Conservation (phyloP, 495 filamentous ascomycete species). For the Neurospora terricola region DNA sequence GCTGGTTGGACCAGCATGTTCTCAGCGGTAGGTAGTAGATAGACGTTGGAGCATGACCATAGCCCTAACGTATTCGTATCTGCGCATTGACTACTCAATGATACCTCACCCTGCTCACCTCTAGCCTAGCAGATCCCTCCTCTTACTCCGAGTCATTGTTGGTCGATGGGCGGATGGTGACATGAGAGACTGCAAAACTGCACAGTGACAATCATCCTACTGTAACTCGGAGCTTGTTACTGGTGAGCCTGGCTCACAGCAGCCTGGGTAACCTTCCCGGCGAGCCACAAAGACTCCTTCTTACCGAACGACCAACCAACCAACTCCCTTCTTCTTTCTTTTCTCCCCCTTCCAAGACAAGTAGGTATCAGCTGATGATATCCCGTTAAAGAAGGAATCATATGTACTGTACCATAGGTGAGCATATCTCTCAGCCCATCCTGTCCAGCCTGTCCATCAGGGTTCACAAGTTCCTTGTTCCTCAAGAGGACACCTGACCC, state of each 20-base stretch:
- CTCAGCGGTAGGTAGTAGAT: no score
- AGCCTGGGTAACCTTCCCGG: neutral
- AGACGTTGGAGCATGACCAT: neutral
- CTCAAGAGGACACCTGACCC: neutral
- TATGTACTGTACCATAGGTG: neutral
- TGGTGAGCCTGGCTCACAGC: neutral
- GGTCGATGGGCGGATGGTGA: neutral
- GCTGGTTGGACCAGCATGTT: neutral
- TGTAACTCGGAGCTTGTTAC: neutral
- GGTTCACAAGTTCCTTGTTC: neutral
- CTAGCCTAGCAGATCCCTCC: neutral
- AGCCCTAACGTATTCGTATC: neutral
- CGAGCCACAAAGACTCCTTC: neutral
- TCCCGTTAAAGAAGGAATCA: neutral
- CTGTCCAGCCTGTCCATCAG: neutral
- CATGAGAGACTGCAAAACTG: neutral
- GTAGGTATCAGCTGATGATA: neutral
- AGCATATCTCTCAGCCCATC: neutral
- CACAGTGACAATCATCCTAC: neutral
- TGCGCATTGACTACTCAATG: neutral
- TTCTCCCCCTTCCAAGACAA: neutral
- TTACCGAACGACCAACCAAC: neutral
- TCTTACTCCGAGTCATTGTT: neutral
- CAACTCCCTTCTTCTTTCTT: neutral
- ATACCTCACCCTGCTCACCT: neutral